Conservation (phyloP, 1,284 basidiomycete species). For the Tilletia walkeri region DNA sequence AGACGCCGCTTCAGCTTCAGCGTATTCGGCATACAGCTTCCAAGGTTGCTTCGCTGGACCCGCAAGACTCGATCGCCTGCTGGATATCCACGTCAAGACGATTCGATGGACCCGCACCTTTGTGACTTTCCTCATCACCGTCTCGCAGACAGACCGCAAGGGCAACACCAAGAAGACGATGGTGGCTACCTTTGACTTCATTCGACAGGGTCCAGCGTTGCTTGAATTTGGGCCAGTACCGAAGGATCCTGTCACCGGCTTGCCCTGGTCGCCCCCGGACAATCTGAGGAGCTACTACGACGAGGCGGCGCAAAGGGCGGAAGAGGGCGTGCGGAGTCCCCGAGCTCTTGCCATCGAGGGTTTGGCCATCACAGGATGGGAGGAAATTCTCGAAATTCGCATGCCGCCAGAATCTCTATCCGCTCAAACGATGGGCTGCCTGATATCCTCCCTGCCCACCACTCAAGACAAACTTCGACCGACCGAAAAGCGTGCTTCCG, state of each 20-base stretch:
- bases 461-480: background rate
- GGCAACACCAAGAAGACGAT: background rate
- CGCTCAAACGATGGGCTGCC: background rate
- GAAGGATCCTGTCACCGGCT: background rate
- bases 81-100: conserved; percentile 10
- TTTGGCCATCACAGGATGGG: background rate
- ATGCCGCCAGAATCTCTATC: background rate
- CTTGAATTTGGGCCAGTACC: background rate
- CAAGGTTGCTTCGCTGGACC: conserved; percentile 7
- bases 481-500: background rate
- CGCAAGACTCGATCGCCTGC: background rate
- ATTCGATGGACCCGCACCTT: background rate
- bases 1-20: background rate
- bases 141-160: background rate
- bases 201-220: background rate
- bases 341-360: background rate
- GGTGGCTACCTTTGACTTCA: conserved; percentile 10
- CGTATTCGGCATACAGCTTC: background rate
- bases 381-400: background rate
- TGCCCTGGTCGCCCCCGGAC: background rate
- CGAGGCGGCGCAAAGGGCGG: background rate
- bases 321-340: background rate
- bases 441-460: background rate
- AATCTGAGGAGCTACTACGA: conserved; percentile 10
- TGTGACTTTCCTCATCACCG: conserved; percentile 1